Conservation (phyloP, 768 basidiomycete species). For the Leccinum broughii region DNA sequence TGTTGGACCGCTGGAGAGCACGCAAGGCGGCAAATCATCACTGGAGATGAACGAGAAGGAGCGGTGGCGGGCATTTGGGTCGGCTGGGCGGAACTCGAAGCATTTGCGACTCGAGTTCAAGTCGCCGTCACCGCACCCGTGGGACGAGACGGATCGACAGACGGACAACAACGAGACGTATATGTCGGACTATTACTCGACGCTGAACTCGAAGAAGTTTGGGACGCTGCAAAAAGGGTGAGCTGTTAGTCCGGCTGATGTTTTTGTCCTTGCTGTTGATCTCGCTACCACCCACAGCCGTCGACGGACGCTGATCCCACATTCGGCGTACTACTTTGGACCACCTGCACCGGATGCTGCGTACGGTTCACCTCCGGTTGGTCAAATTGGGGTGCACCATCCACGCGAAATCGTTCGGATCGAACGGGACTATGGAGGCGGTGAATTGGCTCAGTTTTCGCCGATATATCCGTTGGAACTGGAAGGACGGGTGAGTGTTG, state of each 20-base stretch:
- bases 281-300: slow-evolving; percentile 30
- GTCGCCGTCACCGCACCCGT: slow-evolving; percentile 59
- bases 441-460: slow-evolving; percentile 89
- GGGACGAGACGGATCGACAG: slow-evolving; percentile 61
- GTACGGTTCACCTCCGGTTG: slow-evolving; percentile 77
- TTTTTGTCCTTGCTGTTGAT: background rate
- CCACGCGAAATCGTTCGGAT: slow-evolving; percentile 91
- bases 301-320: slow-evolving; percentile 58
- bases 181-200: slow-evolving; percentile 43
- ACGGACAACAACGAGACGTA: slow-evolving; percentile 37
- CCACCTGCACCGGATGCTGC: slow-evolving; percentile 76
- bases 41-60: slow-evolving; percentile 29
- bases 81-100: slow-evolving; percentile 33
- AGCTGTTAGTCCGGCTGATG: slow-evolving; percentile 9
- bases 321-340: slow-evolving; percentile 83
- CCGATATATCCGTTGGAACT: slow-evolving; percentile 89
- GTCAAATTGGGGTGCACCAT: slow-evolving; percentile 85
- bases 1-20: slow-evolving; percentile 13
- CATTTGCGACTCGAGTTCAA: slow-evolving; percentile 53
- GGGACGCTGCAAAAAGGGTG: slow-evolving; percentile 45
- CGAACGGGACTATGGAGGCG: slow-evolving; percentile 89
- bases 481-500: slow-evolving; percentile 77
- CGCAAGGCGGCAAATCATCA: slow-evolving; percentile 7
- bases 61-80: slow-evolving; percentile 23
- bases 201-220: slow-evolving; percentile 44